Evolutionary conservation across 768 basidiomycete species (phyloP), one percentile per base, ranked within the genome.

Genomic region (Mycena venus): DNA sequence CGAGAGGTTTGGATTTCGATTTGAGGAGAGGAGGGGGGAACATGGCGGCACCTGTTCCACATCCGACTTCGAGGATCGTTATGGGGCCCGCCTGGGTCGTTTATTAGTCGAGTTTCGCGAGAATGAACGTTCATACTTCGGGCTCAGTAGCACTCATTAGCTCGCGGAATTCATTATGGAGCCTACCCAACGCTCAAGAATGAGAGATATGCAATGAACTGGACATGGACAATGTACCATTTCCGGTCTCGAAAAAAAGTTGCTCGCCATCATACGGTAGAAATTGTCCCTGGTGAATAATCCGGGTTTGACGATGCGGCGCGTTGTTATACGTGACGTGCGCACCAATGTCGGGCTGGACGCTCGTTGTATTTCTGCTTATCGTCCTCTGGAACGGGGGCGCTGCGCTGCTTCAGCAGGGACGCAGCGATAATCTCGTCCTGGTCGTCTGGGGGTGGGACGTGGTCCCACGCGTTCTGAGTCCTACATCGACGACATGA

Each of bases 81-180:
- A 90, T 86, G 0, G 90, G 89, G 17, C 97, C 97, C 63, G 96
- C 96, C 94, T 96, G 80, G 67, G 47, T 68, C 67, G 23, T 36
- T 65, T 63, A 74, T 77, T 64, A 71, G 76, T 31, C 14, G 47
- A n/a, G 65, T 66, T 25, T 71, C 10, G 56, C 17, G 53, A 38
- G 51, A 27, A 61, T 19, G 42, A 42, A 38, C 14, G 66, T 61
- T 51, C 70, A 56, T 81, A 95, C 95, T 75, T 93, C 90, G 3
- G 90, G 85, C 75, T 92, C 86, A 15, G 93, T 89, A 1, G 93
- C 93, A 14, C 88, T 88, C 29, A 94, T 85, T 25, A 99, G 88
- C 79, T 99, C 97, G 0, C 95, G 95, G 79, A 99, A 99, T 82
- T 99, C 98, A n/a, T 95, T 91, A 77, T 95, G 91, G 34, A 99